These are phyloP conservation scores for Pseudoscleropodium purum DNA, from an alignment of 225 moss, liverwort and hornwort genomes.

Conservation along the genomic window DNA sequence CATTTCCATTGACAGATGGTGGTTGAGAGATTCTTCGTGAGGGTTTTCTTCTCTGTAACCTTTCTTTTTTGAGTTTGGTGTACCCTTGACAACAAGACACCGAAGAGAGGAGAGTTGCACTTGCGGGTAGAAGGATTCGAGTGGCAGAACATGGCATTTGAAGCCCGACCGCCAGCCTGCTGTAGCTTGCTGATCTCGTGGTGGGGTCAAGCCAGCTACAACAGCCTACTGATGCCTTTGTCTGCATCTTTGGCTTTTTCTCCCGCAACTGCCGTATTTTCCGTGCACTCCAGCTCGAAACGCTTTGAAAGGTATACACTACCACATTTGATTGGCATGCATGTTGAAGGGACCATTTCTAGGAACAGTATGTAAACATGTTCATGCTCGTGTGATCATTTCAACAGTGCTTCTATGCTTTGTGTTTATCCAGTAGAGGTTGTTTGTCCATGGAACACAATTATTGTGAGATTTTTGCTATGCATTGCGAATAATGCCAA, in stretches of 20 bases:
- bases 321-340: neutral
- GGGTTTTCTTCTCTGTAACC: neutral
- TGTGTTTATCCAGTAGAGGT: neutral
- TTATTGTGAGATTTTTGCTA: neutral
- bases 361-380: neutral
- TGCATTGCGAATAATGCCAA: neutral
- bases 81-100: constrained; percentile 14
- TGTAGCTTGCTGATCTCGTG: constrained; percentile 28
- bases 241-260: neutral
- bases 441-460: neutral
- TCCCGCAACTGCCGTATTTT: constrained; percentile 19
- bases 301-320: constrained; percentile 12
- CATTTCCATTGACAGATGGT: neutral
- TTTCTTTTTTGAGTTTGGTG: neutral
- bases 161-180: neutral
- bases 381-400: neutral
- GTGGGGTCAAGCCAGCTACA: constrained; percentile 35
- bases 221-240: constrained; percentile 19
- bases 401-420: neutral
- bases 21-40: neutral
- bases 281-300: constrained; percentile 8
- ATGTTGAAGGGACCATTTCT: neutral
- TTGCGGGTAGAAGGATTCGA: constrained; percentile 23
- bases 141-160: constrained; percentile 14
- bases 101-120: constrained; percentile 23